Base-by-base conservation (phyloP, 2,329 filamentous ascomycete species). In the Metarhizium rileyi region DNA sequence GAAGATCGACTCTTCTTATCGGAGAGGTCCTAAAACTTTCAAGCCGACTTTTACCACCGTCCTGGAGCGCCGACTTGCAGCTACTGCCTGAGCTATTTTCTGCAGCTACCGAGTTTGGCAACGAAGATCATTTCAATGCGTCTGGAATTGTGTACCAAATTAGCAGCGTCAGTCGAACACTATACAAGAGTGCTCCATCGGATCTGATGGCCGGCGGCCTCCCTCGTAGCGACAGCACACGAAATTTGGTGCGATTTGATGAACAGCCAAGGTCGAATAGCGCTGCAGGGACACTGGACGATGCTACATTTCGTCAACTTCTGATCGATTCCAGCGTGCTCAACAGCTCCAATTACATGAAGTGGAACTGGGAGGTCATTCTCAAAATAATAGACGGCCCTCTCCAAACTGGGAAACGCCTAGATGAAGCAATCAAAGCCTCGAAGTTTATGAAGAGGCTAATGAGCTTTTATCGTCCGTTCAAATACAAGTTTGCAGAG, bases 291-390 rank as follows among this genome's bases (percentile, higher is more conserved):
- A 62, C 69, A 3, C 76, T 76, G 43, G 75, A 84, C 53, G 81
- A 84, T 57, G 74, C 77, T 9, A 79, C 78, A 1, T 84, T 84
- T 57, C 75, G 81, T 20, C 80, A 84, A 59, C 67, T 84, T 3
- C 61, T 84, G 26, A 71, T 90, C 18, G 87, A 97, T 53, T 93
- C 88, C 4, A 83, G 89, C 49, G 89, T 98, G 2, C 72, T 97
- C 43, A 87, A 85, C 54, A 93, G 87, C 52, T 89, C 89, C 53
- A 96, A 95, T 58, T 95, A 87, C 61, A 75, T 82, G 36, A 98
- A 98, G 65, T 98, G 93, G 93, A 91, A 95, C 63, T 98, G 94
- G 93, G 89, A 95, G 53, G 74, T 95, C 35, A 90, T 98, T 40
- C 78, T 90, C 51, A 86, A 84, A 58, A 83, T 97, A 47, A 90